These are phyloP conservation scores for Yamagishiella unicocca DNA, from an alignment of 139 green algal genomes.

Conservation along the genomic window DNA sequence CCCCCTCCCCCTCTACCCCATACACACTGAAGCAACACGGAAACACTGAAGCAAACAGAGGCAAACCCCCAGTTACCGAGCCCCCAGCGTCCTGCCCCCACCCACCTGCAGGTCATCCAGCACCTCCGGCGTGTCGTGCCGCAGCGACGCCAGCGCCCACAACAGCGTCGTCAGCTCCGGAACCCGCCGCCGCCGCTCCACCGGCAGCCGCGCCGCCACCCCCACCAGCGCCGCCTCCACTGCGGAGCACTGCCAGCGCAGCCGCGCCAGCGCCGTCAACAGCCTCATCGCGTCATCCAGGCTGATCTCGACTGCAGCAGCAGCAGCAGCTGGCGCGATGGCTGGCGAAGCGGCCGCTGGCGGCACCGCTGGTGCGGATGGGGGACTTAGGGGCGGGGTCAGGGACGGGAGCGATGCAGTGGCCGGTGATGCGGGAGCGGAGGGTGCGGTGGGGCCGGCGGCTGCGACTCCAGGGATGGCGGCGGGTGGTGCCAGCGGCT, in stretches of 20 bases:
- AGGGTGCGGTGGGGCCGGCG: neutral
- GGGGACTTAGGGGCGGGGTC: neutral
- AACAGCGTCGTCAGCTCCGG: slow-evolving; percentile 25
- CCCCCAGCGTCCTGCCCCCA: no score
- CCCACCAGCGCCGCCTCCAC: slow-evolving; percentile 24
- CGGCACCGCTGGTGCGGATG: no score
- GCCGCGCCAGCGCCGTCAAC: slow-evolving; percentile 1
- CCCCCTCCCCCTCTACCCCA: no score
- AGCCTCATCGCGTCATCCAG: slow-evolving; percentile 2
- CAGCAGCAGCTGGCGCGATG: neutral
- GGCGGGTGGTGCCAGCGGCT: neutral
- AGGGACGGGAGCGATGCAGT: neutral
- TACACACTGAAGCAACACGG: no score
- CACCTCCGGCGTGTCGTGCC: slow-evolving; percentile 15
- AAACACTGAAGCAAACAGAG: no score
- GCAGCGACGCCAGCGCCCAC: slow-evolving; percentile 37
- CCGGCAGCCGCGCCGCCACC: neutral
- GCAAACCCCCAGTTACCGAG: no score
- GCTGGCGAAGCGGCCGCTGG: neutral
- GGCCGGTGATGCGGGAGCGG: neutral
- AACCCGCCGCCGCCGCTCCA: neutral
- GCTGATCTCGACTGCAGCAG: neutral
- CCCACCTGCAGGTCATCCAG: slow-evolving; percentile 35
- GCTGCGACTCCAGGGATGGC: neutral
- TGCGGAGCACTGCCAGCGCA: neutral